These are phyloP conservation scores for Platanthera guangdongensis DNA, from an alignment of 106 monocot genomes.

Conservation along the genomic window DNA sequence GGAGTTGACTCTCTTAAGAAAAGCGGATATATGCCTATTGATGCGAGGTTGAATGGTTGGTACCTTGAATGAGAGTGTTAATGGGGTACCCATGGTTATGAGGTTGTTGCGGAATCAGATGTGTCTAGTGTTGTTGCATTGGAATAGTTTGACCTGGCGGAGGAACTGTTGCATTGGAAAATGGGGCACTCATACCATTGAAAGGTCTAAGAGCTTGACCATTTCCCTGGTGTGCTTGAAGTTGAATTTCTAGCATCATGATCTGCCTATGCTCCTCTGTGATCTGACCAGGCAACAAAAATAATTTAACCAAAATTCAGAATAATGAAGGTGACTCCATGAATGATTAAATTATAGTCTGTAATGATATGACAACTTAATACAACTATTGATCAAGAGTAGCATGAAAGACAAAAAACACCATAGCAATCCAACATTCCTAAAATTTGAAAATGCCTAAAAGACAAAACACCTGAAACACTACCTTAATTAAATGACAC, in stretches of 20 bases:
- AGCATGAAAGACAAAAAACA: too few relatives aligned
- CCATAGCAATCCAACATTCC: too few relatives aligned
- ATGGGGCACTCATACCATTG: conserved; percentile 32
- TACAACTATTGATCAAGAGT: background rate
- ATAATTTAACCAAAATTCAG: background rate
- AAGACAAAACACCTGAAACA: too few relatives aligned
- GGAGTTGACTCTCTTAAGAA: conserved; percentile 64
- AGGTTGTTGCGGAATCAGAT: conserved; percentile 29
- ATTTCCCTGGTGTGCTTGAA: conserved; percentile 64
- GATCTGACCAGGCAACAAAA: conserved; percentile 54
- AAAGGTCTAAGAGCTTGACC: conserved; percentile 32
- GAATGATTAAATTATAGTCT: background rate
- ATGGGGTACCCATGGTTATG: conserved; percentile 44
- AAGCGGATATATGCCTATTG: conserved; percentile 63
- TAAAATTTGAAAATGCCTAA: too few relatives aligned
- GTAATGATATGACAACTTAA: background rate
- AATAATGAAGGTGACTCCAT: background rate
- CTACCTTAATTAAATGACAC: too few relatives aligned
- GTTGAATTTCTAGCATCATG: conserved; percentile 69
- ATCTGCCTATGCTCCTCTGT: conserved; percentile 70
- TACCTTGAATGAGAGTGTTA: conserved; percentile 43
- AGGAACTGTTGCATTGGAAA: conserved; percentile 30
- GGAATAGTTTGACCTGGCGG: conserved; percentile 45
- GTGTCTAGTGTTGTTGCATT: conserved; percentile 36
- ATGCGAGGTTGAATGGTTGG: conserved; percentile 38